Evolutionary conservation across 306 rosid species (phyloP).

Genomic region (Vicia faba): DNA sequence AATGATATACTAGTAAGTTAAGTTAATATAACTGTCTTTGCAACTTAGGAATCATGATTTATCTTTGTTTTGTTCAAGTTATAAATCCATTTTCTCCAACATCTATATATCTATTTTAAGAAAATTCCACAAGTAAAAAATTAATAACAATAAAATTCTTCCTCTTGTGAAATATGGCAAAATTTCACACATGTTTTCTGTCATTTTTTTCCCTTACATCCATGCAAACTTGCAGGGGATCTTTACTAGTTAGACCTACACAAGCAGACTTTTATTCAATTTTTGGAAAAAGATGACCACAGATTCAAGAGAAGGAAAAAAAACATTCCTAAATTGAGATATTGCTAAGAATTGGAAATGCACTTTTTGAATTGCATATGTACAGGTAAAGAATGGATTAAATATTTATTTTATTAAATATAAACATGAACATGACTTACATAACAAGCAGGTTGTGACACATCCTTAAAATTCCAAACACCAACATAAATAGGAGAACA

Average conservation of each 20-base stretch:
- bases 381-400: conserved; percentile 43
- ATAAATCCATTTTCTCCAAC: not conserved
- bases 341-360: conserved; percentile 10
- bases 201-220: not conserved
- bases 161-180: not conserved
- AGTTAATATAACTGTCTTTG: not conserved
- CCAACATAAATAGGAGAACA: conserved; percentile 37
- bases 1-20: not conserved
- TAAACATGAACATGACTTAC: conserved; percentile 32
- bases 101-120: not conserved
- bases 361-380: conserved; percentile 20
- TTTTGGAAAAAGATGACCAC: conserved; percentile 21
- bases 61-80: not conserved
- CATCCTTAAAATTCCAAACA: conserved; percentile 44
- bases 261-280: not conserved
- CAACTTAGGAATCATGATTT: not conserved
- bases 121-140: not conserved
- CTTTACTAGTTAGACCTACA: not conserved
- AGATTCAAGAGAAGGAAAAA: not conserved
- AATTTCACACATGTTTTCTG: not conserved
- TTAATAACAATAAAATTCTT: not conserved
- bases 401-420: conserved; percentile 38
- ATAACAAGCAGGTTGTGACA: conserved; percentile 38
- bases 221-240: conserved; percentile 8
- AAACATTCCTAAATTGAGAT: not conserved